A percentile compares a stretch with the other conserved stretches of the same genome.
phyloP scores from a whole-genome alignment of 1,284 basidiomycete species.

The Microbotryum lychnidis-dioicae region DNA sequence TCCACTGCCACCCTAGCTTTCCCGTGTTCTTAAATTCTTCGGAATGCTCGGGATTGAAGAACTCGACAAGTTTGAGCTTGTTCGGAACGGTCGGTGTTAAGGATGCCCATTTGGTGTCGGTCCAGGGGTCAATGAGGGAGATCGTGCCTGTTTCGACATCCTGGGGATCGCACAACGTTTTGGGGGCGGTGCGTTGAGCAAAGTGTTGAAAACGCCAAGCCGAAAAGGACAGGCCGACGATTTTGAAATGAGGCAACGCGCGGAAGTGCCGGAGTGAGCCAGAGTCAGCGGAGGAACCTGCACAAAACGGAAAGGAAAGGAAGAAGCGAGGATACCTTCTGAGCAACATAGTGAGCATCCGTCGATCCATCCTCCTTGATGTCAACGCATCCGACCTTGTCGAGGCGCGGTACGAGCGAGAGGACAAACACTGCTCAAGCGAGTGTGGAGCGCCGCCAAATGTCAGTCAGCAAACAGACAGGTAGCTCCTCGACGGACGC shows the following conservation, averaged over 20 bases:
- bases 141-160: neutral
- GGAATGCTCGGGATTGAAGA: constrained; percentile 2
- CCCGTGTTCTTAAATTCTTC: constrained; percentile 1
- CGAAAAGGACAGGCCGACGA: too few species aligned
- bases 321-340: neutral
- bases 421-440: constrained; percentile 10
- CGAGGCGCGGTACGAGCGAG: constrained; percentile 9
- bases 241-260: too few species aligned
- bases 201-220: too few species aligned
- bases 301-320: too few species aligned
- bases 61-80: constrained; percentile 5
- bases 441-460: too few species aligned
- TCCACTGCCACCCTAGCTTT: constrained; percentile 17
- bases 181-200: too few species aligned
- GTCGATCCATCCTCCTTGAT: neutral
- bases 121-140: constrained; percentile 6
- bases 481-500: neutral
- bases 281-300: too few species aligned
- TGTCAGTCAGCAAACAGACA: neutral
- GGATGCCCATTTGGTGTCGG: neutral
- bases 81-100: neutral
- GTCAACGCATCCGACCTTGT: constrained; percentile 7
- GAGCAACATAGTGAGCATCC: neutral
- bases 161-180: neutral
- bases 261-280: too few species aligned